Evolutionary conservation across 2,329 filamentous ascomycete species (phyloP).

Genomic region (Paramyrothecium roridum): DNA sequence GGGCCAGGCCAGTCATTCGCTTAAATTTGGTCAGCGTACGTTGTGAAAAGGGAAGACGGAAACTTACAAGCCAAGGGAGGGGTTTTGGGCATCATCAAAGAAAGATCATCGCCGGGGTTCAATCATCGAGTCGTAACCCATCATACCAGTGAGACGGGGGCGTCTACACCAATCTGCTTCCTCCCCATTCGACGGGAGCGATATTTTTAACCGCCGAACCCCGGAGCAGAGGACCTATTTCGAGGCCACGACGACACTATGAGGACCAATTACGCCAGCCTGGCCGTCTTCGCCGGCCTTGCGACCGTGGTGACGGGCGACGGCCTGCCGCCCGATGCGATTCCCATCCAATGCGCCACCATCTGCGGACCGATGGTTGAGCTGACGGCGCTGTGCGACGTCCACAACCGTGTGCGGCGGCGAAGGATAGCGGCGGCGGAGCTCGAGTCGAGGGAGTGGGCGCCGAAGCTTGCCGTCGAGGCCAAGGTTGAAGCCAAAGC

Average conservation of each 20-base stretch:
- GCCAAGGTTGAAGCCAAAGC: constrained; percentile 6
- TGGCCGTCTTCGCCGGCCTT: constrained; percentile 25
- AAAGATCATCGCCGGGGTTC: neutral
- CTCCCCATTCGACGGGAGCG: neutral
- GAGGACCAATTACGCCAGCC: constrained; percentile 18
- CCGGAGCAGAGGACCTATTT: neutral
- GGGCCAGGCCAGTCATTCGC: neutral
- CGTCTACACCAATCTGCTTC: neutral
- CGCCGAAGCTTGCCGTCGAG: constrained; percentile 11
- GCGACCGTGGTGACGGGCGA: constrained; percentile 22
- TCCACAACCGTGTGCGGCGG: constrained; percentile 22
- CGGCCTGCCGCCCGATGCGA: constrained; percentile 28
- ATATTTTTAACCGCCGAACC: neutral
- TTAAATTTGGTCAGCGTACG: neutral
- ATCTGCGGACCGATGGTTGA: constrained; percentile 42
- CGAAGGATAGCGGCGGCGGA: constrained; percentile 9
- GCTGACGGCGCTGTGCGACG: constrained; percentile 32
- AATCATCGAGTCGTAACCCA: too few relatives aligned
- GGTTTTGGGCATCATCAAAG: neutral
- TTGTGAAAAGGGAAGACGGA: neutral
- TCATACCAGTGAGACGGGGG: neutral
- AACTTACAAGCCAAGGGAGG: neutral
- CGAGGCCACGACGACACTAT: constrained; percentile 12
- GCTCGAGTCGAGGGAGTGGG: constrained; percentile 8
- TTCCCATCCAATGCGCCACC: constrained; percentile 34